Evolutionary conservation across 1,139 yeast genomes (phyloP).

Genomic region (Blastobotrys capitulatus): DNA sequence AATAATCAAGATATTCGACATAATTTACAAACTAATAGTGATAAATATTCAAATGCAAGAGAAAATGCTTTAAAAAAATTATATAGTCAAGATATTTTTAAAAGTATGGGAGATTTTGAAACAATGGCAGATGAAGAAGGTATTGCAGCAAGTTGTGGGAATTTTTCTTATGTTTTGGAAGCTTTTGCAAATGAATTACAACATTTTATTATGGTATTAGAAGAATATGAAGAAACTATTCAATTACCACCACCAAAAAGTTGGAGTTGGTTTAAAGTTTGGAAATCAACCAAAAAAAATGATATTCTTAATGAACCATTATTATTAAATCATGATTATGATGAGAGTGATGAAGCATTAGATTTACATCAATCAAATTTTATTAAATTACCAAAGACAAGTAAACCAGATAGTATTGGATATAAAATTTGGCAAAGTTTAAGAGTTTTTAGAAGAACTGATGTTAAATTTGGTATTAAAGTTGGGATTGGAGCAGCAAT

Average conservation of each 20-base stretch:
- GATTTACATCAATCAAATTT: slow-evolving; percentile 1
- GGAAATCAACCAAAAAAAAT: slow-evolving; percentile 33
- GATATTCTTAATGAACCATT: neutral
- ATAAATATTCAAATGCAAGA: slow-evolving; percentile 53
- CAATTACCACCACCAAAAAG: slow-evolving; percentile 20
- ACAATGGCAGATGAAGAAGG: slow-evolving; percentile 66
- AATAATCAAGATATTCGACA: slow-evolving; percentile 40
- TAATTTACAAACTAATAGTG: slow-evolving; percentile 51
- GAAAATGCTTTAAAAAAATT: slow-evolving; percentile 50
- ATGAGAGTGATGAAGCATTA: slow-evolving; percentile 3
- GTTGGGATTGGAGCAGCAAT: slow-evolving; percentile 75
- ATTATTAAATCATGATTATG: neutral
- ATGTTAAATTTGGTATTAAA: slow-evolving; percentile 71
- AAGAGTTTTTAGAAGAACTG: slow-evolving; percentile 48
- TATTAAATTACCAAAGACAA: neutral
- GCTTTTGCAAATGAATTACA: slow-evolving; percentile 57
- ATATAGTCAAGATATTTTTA: slow-evolving; percentile 55
- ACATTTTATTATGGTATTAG: slow-evolving; percentile 44
- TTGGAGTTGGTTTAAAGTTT: slow-evolving; percentile 51
- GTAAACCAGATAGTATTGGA: neutral
- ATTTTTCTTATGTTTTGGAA: slow-evolving; percentile 60
- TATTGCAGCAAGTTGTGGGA: slow-evolving; percentile 80
- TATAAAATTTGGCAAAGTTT: slow-evolving; percentile 40
- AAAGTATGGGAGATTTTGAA: slow-evolving; percentile 25
- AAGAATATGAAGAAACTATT: slow-evolving; percentile 35